Conservation (phyloP, 2,329 filamentous ascomycete genomes). For the Pseudogymnoascus sp. region DNA sequence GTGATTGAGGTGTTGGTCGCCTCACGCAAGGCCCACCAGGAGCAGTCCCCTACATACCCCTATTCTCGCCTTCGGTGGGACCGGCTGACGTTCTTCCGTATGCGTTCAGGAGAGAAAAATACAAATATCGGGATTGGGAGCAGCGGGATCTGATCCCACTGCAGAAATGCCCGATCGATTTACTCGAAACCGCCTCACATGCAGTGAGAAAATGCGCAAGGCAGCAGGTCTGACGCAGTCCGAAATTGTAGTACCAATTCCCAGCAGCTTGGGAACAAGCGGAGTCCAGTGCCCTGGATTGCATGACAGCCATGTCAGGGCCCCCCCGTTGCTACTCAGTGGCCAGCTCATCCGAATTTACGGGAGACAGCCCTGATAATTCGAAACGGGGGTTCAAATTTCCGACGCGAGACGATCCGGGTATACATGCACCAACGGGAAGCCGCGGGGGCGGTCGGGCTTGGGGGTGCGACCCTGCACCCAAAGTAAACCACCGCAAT, state of each 20-base stretch:
- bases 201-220: neutral
- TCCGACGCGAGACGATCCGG: neutral
- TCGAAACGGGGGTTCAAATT: slow-evolving; percentile 1
- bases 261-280: neutral
- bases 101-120: neutral
- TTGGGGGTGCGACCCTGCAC: neutral
- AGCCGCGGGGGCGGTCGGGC: neutral
- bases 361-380: neutral
- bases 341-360: neutral
- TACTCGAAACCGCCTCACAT: neutral
- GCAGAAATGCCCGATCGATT: neutral
- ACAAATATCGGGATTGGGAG: neutral
- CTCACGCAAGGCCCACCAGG: neutral
- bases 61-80: neutral
- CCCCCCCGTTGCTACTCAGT: neutral
- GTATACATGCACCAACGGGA: neutral
- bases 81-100: neutral
- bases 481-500: neutral
- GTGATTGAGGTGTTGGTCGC: neutral
- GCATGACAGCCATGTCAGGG: neutral
- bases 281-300: neutral
- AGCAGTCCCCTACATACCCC: neutral
- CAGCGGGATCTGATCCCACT: neutral
- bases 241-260: neutral
- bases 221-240: neutral